phyloP scores from a whole-genome alignment of 768 basidiomycete genomes.

The Kwoniella newhampshirensis region DNA sequence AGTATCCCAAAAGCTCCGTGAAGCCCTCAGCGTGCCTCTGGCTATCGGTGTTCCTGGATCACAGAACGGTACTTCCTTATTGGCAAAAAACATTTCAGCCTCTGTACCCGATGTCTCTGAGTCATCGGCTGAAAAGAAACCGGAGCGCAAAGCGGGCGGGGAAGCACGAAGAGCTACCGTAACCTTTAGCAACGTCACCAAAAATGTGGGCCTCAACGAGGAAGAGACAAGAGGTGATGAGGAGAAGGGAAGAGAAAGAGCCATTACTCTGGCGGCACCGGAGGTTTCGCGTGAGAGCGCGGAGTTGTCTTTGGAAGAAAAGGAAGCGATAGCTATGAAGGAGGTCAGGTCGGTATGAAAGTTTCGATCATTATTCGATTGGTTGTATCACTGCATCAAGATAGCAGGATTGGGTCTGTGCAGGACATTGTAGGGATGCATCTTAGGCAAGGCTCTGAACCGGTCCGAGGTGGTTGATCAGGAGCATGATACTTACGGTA shows the following conservation, averaged over 20 bases:
- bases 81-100: slow-evolving; percentile 2
- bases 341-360: too few species aligned
- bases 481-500: too few species aligned
- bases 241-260: slow-evolving; percentile 10
- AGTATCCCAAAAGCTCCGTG: slow-evolving; percentile 44
- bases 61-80: slow-evolving; percentile 4
- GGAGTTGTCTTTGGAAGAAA: too few species aligned
- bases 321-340: too few species aligned
- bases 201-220: not conserved
- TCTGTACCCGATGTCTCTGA: slow-evolving; percentile 7
- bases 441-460: too few species aligned
- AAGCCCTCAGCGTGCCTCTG: slow-evolving; percentile 45
- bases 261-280: slow-evolving; percentile 7
- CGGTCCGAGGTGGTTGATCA: too few species aligned
- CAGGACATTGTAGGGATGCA: too few species aligned
- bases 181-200: slow-evolving; percentile 10
- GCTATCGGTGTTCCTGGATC: slow-evolving; percentile 19
- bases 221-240: not conserved
- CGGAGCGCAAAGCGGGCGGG: not conserved
- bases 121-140: slow-evolving; percentile 1
- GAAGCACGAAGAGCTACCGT: slow-evolving; percentile 10
- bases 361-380: too few species aligned
- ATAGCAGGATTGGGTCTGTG: too few species aligned
- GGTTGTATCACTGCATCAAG: too few species aligned
- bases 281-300: not conserved